These are phyloP conservation scores for Eimeria brunetti DNA, from an alignment of 169 alveolate genomes.

Conservation along the genomic window DNA sequence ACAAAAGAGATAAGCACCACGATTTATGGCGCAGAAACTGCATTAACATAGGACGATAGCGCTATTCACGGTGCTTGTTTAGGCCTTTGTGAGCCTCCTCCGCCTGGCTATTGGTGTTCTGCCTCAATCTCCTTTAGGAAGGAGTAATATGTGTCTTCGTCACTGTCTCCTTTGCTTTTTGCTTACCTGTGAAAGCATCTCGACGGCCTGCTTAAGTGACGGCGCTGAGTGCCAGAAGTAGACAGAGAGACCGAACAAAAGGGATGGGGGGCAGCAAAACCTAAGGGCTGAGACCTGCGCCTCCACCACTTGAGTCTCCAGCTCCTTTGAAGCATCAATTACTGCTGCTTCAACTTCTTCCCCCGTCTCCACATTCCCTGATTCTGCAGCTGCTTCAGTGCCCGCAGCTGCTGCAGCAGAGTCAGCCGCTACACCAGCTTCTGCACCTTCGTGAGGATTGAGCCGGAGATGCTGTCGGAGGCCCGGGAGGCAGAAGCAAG, in stretches of 20 bases:
- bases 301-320: conserved; percentile 13
- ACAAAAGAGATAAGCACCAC: not conserved
- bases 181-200: conserved; percentile 70
- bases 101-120: not conserved
- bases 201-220: conserved; percentile 47
- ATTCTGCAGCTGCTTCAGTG: conserved; percentile 13
- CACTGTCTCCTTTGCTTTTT: not conserved
- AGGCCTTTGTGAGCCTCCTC: not conserved
- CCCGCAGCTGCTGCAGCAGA: conserved; percentile 2
- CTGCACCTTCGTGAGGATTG: not conserved
- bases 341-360: not conserved
- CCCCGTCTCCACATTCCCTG: not conserved
- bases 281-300: conserved; percentile 48
- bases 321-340: not conserved
- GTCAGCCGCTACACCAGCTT: not conserved
- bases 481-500: conserved; percentile 49
- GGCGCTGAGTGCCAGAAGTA: conserved; percentile 61
- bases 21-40: not conserved
- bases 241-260: conserved; percentile 46
- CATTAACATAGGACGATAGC: not conserved
- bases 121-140: not conserved
- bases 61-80: not conserved
- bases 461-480: conserved; percentile 39
- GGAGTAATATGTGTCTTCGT: not conserved
- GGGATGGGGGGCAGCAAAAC: conserved; percentile 48